Conservation (phyloP, 2,329 filamentous ascomycete genomes). For the Chrysoporthe puriensis region DNA sequence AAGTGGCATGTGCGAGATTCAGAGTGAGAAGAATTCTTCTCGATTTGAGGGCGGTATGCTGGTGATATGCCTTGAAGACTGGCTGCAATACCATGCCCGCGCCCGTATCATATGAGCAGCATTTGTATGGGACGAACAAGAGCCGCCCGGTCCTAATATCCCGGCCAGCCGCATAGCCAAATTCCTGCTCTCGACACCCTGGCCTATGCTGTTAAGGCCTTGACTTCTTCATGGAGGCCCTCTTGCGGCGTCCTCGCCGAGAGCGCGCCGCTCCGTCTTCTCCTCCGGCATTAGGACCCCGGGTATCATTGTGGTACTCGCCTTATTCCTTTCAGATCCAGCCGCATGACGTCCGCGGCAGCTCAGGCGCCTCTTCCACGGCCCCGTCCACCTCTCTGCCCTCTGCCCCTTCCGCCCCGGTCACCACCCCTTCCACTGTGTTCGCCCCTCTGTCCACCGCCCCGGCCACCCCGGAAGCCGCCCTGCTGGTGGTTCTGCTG, state of each 20-base stretch:
- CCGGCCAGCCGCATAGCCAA: not conserved
- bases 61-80: not conserved
- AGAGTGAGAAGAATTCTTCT: not conserved
- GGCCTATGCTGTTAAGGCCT: not conserved
- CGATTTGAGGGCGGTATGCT: not conserved
- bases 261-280: not conserved
- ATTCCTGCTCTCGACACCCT: not conserved
- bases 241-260: not conserved
- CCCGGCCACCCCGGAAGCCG: constrained; percentile 67
- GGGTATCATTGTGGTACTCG: constrained; percentile 22
- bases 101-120: not conserved
- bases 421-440: constrained; percentile 55
- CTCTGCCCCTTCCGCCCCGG: constrained; percentile 36
- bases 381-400: constrained; percentile 21
- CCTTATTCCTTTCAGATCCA: not conserved
- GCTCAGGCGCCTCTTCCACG: constrained; percentile 29
- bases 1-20: too few species aligned
- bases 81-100: not conserved
- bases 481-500: constrained; percentile 71
- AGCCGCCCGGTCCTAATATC: not conserved
- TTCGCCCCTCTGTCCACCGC: constrained; percentile 57
- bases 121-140: not conserved
- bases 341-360: constrained; percentile 11
- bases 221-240: not conserved
- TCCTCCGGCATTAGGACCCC: not conserved